A percentile compares a stretch with the other conserved stretches of the same genome.
These are phyloP conservation scores for Glycine tomentella DNA, from an alignment of 306 rosid species.

Conservation along the genomic window DNA sequence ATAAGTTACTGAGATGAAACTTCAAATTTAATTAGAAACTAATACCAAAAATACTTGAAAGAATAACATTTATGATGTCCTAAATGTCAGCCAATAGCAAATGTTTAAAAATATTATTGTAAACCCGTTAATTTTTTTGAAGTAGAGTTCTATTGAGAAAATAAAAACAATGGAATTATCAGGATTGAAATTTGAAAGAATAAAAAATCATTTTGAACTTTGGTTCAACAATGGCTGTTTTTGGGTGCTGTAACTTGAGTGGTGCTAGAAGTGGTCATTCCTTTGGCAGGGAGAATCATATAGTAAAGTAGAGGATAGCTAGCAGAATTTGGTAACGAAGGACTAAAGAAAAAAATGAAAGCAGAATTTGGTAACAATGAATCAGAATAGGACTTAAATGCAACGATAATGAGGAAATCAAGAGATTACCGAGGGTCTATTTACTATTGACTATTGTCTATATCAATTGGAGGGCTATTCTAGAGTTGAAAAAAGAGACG, in stretches of 20 bases:
- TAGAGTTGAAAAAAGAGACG: background rate
- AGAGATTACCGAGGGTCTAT: background rate
- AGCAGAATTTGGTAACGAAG: background rate
- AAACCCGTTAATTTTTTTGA: no score
- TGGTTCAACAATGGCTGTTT: background rate
- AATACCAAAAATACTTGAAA: no score
- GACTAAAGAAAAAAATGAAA: background rate
- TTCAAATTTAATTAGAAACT: no score
- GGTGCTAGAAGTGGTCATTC: background rate
- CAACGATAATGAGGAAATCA: background rate
- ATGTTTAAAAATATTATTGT: no score
- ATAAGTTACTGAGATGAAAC: no score
- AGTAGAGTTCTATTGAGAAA: no score
- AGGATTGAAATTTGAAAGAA: background rate
- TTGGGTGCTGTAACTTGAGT: background rate
- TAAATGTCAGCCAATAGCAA: no score
- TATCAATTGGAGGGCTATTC: background rate
- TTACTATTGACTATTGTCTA: background rate
- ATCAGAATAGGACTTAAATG: background rate
- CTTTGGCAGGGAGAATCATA: background rate
- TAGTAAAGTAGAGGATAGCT: background rate
- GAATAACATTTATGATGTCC: no score
- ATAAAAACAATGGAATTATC: background rate
- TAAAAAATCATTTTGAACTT: background rate
- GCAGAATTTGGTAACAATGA: background rate